These are phyloP conservation scores for Adansonia madagascariensis DNA, from an alignment of 441 rosid genomes.

Conservation along the genomic window DNA sequence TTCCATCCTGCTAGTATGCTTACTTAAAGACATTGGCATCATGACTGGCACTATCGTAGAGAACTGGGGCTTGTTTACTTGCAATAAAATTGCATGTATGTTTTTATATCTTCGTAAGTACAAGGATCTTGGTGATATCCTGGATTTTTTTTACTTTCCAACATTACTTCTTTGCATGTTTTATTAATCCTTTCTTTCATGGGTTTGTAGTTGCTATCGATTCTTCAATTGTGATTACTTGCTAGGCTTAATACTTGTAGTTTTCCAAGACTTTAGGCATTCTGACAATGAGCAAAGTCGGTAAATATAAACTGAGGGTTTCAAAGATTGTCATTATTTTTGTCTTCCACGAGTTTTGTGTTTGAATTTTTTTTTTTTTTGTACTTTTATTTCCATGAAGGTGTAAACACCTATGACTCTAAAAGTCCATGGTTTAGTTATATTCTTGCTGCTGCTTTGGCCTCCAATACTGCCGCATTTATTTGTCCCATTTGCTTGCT, in stretches of 20 bases:
- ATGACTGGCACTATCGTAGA: background rate
- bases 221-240: background rate
- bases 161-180: background rate
- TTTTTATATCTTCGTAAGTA: background rate
- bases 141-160: background rate
- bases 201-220: background rate
- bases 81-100: background rate
- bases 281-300: background rate
- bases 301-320: background rate
- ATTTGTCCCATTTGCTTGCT: background rate
- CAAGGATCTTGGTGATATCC: background rate
- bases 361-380: background rate
- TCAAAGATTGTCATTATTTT: background rate
- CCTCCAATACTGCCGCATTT: background rate
- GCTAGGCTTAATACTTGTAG: background rate
- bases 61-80: constrained; percentile 5
- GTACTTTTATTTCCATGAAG: background rate
- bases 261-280: background rate
- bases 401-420: background rate
- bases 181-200: background rate
- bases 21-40: background rate
- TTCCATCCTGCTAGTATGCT: background rate
- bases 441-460: constrained; percentile 12
- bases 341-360: background rate
- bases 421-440: background rate